Evolutionary conservation across 495 filamentous ascomycete genomes (phyloP), one percentile per base, ranked within the genome.

Genomic region (Penicillium alfredii): DNA sequence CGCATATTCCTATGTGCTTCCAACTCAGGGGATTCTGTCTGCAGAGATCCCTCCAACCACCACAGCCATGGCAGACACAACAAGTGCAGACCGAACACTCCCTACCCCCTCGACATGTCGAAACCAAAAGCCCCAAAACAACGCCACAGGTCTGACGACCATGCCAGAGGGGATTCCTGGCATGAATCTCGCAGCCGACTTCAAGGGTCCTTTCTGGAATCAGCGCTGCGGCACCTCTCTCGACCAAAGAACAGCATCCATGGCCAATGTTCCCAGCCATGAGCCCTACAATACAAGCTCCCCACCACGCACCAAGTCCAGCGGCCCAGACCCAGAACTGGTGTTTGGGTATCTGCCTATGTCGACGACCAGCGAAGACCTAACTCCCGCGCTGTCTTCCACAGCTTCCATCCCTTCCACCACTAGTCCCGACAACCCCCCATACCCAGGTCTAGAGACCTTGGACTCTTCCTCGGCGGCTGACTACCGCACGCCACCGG

Each of bases 41-140:
- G 35, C 25, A 8, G 60, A 61, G 9, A 33, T 44, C 4, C 22
- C 58, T 6, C 44, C 47, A 16, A 28, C 43, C 4, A 28, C 45
- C 12, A 40, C 55, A 6, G 39, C 47, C 6, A 44, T 60, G 33
- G 36, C 42, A 13, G 21, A 28, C 27, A 43, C 54, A 5, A 34
- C 58, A 7, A 44, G 55, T 1, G 29, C 50, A 8, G 52, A 64
- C 35, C 55, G 69, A 19, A 69, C 47, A 8, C 49, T 70, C 10
- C 69, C 67, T 9, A 64, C 47, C 19, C 62, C 31, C 1, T 42
- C 64, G 31, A 55, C 53, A 4, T 49, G 47, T 8, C 50, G 53
- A 16, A 42, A 31, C 37, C 48, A 48, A 10, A 42, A 48, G 29
- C 16, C 38, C 16, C 48, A 42, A 2, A 45, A 26, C 8, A n/a